These are phyloP conservation scores for Rhizophagus clarus DNA, from an alignment of 192 early-diverging fungal genomes.

Conservation along the genomic window DNA sequence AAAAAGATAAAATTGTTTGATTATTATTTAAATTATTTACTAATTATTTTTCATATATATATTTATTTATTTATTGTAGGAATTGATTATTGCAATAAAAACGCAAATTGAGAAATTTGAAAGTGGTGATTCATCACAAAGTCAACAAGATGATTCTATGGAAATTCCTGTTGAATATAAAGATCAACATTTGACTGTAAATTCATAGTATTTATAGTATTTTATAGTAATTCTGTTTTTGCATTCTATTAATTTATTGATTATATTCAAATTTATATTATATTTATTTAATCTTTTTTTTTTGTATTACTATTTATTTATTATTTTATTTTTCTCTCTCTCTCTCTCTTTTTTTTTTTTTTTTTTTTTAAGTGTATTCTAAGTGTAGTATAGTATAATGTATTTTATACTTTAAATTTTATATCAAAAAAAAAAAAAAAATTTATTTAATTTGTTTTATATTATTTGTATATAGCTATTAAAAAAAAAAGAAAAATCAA, in stretches of 20 bases:
- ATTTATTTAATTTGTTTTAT: too few species aligned
- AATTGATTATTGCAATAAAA: background rate
- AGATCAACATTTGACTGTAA: background rate
- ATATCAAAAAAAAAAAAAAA: too few species aligned
- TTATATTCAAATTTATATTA: too few species aligned
- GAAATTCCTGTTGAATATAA: background rate
- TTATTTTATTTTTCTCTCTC: too few species aligned
- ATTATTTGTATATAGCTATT: too few species aligned
- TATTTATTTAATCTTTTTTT: too few species aligned
- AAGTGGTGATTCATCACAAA: background rate
- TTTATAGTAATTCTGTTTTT: background rate
- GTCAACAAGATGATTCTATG: background rate
- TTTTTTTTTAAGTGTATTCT: too few species aligned
- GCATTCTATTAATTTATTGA: background rate
- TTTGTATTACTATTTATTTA: background rate
- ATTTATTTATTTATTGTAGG: background rate
- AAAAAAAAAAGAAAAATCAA: too few species aligned
- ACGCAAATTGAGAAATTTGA: background rate
- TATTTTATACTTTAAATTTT: too few species aligned
- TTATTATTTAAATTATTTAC: background rate
- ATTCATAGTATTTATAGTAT: background rate
- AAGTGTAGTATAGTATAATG: too few species aligned
- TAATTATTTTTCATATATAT: background rate
- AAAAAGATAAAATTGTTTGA: background rate
- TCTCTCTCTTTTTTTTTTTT: too few species aligned